phyloP scores from a whole-genome alignment of 164 flowering plant species.

The Magnolia kwangsiensis region DNA sequence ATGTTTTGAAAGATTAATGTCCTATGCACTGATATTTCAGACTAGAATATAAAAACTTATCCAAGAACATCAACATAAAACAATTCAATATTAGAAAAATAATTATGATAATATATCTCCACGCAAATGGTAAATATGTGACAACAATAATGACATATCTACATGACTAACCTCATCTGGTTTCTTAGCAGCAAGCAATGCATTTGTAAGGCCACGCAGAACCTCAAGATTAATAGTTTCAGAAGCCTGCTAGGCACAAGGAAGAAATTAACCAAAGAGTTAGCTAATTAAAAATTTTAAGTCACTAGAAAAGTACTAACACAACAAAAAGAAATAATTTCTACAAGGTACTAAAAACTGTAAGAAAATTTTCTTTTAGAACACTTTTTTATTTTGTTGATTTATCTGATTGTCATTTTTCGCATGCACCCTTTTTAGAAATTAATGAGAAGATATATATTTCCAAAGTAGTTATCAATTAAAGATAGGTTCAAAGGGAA shows the following conservation, averaged over 20 bases:
- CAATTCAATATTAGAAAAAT: not conserved
- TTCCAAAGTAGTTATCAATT: not conserved
- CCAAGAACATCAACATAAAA: not conserved
- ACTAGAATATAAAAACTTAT: not conserved
- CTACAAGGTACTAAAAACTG: not conserved
- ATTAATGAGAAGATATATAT: not conserved
- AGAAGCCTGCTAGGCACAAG: conserved; percentile 41
- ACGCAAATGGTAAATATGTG: not conserved
- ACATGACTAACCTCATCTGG: conserved; percentile 73
- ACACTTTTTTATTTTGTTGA: not conserved
- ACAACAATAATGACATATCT: not conserved
- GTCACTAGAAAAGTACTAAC: not conserved
- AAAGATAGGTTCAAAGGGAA: not conserved
- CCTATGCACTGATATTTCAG: not conserved
- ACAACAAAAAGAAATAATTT: no score
- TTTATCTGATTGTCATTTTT: not conserved
- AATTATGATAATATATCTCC: not conserved
- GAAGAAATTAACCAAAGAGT: not conserved
- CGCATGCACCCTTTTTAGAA: not conserved
- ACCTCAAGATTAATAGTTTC: conserved; percentile 55
- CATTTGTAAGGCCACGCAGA: conserved; percentile 74
- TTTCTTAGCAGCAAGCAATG: conserved; percentile 80
- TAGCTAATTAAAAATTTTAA: not conserved
- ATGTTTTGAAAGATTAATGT: not conserved
- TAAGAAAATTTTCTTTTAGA: not conserved